phyloP scores from a whole-genome alignment of 2,329 filamentous ascomycete genomes.

The Dryadomyces quercus-mongolicae region DNA sequence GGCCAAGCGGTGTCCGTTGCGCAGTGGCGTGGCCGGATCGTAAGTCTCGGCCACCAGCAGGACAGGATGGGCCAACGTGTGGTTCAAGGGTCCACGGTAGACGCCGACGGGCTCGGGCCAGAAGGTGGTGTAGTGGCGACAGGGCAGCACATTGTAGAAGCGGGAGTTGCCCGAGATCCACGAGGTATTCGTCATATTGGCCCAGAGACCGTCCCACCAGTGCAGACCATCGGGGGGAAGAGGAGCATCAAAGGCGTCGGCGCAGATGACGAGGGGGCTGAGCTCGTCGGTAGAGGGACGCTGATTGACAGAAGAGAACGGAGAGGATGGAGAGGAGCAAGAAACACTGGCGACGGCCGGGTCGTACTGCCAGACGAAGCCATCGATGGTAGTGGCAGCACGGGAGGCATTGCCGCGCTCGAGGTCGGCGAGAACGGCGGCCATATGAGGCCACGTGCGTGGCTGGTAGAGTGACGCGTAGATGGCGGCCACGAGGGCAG shows the following conservation, averaged over 20 bases:
- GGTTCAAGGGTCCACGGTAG: constrained; percentile 32
- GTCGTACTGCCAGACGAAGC: constrained; percentile 26
- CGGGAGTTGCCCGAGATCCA: constrained; percentile 36
- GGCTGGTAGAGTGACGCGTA: constrained; percentile 32
- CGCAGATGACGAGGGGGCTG: constrained; percentile 28
- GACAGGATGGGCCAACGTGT: constrained; percentile 29
- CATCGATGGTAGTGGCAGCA: constrained; percentile 25
- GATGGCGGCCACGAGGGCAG: constrained; percentile 24
- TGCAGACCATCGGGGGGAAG: constrained; percentile 23
- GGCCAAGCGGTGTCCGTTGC: constrained; percentile 31
- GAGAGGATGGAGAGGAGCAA: neutral
- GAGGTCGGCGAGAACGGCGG: constrained; percentile 29
- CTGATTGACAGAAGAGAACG: constrained; percentile 7
- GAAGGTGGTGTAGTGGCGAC: constrained; percentile 30
- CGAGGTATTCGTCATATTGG: constrained; percentile 30
- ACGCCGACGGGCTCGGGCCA: constrained; percentile 34
- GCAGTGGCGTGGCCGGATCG: constrained; percentile 36
- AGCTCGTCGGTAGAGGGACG: constrained; percentile 26
- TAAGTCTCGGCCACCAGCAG: constrained; percentile 36
- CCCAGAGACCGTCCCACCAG: constrained; percentile 35
- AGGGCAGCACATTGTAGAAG: constrained; percentile 31
- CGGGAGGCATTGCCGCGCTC: constrained; percentile 32
- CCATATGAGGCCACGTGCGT: constrained; percentile 27
- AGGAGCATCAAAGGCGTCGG: constrained; percentile 26
- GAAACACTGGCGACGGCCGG: constrained; percentile 13